Percentiles rank a stretch among this genome's conserved stretches.
Evolutionary conservation across 495 filamentous ascomycete genomes (phyloP).

Genomic region (Chaetomidium leptoderma): DNA sequence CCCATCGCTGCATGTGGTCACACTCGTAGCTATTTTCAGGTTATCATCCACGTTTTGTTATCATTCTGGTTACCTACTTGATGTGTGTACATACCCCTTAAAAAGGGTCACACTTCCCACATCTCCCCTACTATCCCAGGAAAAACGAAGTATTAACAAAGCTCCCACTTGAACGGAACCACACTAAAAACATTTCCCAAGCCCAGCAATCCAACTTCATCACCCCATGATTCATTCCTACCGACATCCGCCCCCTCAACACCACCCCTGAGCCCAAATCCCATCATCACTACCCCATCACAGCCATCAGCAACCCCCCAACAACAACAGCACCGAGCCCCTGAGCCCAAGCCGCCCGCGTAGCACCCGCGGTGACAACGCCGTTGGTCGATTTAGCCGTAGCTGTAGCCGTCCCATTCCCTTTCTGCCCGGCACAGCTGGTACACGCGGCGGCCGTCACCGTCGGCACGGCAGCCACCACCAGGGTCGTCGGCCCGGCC

Average conservation of each 20-base stretch:
- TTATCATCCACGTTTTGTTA: too few relatives aligned
- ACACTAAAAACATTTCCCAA: too few relatives aligned
- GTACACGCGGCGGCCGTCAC: not conserved
- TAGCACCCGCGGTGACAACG: not conserved
- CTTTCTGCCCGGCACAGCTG: not conserved
- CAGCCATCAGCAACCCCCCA: not conserved
- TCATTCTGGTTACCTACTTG: too few relatives aligned
- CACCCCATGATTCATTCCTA: too few relatives aligned
- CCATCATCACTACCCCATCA: not conserved
- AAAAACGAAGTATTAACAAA: too few relatives aligned
- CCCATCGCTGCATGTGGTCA: too few relatives aligned
- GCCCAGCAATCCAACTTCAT: too few relatives aligned
- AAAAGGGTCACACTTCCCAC: too few relatives aligned
- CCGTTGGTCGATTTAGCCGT: not conserved
- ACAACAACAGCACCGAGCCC: not conserved
- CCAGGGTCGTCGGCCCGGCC: not conserved
- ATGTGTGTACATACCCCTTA: too few relatives aligned
- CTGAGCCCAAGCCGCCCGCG: not conserved
- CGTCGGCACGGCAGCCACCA: not conserved
- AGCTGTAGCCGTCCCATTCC: not conserved
- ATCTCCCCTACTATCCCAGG: too few relatives aligned
- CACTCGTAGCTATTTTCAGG: too few relatives aligned
- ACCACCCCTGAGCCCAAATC: not conserved
- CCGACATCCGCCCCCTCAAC: not conserved
- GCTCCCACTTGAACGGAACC: too few relatives aligned